A percentile compares a stretch with the other conserved stretches of the same genome.
Conservation (phyloP, 208 protist genomes). For the Acanthamoeba castellanii region DNA sequence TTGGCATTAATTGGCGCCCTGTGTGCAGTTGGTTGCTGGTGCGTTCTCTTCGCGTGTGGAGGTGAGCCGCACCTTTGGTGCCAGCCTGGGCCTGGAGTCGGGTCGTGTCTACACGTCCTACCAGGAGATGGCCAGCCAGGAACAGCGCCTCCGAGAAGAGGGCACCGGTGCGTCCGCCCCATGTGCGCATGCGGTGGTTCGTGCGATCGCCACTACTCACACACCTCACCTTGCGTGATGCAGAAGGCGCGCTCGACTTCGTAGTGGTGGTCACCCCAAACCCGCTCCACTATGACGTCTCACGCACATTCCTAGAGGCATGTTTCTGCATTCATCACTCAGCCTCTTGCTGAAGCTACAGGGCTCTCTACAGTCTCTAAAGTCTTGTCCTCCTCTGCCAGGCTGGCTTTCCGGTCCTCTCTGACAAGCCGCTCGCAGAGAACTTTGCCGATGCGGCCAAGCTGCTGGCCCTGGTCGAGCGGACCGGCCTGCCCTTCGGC, state of each 20-base stretch:
- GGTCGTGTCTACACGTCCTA: neutral
- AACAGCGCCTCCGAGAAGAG: neutral
- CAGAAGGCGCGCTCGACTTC: neutral
- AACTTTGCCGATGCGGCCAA: neutral
- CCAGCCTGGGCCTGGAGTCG: neutral
- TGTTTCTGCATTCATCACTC: neutral
- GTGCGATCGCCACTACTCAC: too few relatives aligned
- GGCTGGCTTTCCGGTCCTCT: slow-evolving; percentile 8
- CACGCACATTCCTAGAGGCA: slow-evolving; percentile 7
- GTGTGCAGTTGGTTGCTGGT: neutral
- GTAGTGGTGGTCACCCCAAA: slow-evolving; percentile 22
- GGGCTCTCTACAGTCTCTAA: neutral
- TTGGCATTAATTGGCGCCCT: neutral
- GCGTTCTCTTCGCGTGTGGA: neutral
- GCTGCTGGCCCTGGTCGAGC: neutral
- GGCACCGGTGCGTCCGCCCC: neutral
- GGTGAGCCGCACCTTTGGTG: slow-evolving; percentile 17
- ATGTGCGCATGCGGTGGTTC: neutral
- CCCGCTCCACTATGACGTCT: slow-evolving; percentile 3
- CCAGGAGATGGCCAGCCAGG: neutral
- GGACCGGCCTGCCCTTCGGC: slow-evolving; percentile 7
- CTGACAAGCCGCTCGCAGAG: neutral
- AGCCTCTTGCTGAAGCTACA: neutral
- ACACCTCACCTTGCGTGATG: neutral
- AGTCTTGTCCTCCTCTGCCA: neutral